Evolutionary conservation across 75 land plant species (phyloP), one percentile per base, ranked within the genome.

Genomic region (Isoetes taiwanensis): DNA sequence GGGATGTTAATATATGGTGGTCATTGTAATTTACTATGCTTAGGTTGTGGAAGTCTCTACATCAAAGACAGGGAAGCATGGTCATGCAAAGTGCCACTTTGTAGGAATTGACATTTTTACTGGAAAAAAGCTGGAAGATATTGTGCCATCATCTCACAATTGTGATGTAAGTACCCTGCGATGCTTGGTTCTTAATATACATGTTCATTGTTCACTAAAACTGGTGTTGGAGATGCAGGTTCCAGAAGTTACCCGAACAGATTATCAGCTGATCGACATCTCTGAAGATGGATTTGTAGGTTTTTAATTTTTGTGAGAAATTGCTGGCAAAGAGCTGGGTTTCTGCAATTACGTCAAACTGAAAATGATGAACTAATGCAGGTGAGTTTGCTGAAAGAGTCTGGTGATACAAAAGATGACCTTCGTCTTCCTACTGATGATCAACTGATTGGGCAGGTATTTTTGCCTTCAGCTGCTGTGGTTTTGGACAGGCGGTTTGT

Each of bases 281-380:
- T 84, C 94, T 26, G 94, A 87, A 64, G 94, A 87, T 83, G 94
- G 94, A 54, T 87, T 87, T 77, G 94, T 87, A 81, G 54, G 86
- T 67, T 25, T 28, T 32, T n/a, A n/a, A n/a, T n/a, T n/a, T n/a
- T n/a, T n/a, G n/a, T n/a, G 0, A 32, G 31, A 54, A 30, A 43
- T 14, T 5, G 37, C 0, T 52, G 26, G 0, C 29, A 33, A 9
- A 37, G 39, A 10, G 14, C 39, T 14, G 9, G 39, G 12, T 10
- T 37, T 14, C 39, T 37, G 9, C 2, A 4, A 31, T 19, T 14
- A 26, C 5, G 6, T 23, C 6, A 57, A 14, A 20, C 4, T 57
- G 26, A 3, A 2, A n/a, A 9, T 4, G 39, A 16, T 33, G n/a
- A 6, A 6, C 59, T 37, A 3, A 58, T 20, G 2, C 68, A 86